These are phyloP conservation scores for Copromyces sp. DNA, from an alignment of 495 filamentous ascomycete genomes.

Conservation along the genomic window DNA sequence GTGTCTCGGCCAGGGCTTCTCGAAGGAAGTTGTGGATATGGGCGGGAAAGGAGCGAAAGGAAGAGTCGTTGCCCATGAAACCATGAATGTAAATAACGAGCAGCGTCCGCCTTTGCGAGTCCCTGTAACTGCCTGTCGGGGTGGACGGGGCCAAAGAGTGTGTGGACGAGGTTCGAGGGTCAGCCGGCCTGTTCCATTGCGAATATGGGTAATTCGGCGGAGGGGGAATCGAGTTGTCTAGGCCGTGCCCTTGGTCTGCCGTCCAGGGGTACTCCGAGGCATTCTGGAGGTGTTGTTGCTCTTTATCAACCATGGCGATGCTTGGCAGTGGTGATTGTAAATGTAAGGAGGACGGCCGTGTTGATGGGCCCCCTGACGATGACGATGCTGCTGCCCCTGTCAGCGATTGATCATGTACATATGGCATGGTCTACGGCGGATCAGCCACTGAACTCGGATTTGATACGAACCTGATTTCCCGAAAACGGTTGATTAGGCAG, in stretches of 20 bases:
- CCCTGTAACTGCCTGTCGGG: slow-evolving; percentile 12
- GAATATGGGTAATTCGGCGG: slow-evolving; percentile 5
- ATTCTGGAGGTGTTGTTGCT: neutral
- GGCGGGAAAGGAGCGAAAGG: slow-evolving; percentile 77
- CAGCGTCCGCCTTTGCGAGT: slow-evolving; percentile 46
- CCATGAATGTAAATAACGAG: slow-evolving; percentile 84
- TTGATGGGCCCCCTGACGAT: neutral
- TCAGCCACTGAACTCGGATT: neutral
- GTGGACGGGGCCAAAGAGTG: slow-evolving; percentile 50
- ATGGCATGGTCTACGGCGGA: neutral
- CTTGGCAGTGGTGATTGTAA: neutral
- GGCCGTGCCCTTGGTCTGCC: neutral
- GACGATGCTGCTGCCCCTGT: neutral
- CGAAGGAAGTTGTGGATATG: slow-evolving; percentile 75
- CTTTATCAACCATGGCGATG: neutral
- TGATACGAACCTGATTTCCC: neutral
- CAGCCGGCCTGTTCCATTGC: slow-evolving; percentile 14
- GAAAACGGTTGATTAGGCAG: neutral
- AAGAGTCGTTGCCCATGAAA: slow-evolving; percentile 84
- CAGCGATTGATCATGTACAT: neutral
- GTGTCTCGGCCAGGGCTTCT: slow-evolving; percentile 54
- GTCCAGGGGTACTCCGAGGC: neutral
- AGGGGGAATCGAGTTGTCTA: neutral
- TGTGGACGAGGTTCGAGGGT: slow-evolving; percentile 53
- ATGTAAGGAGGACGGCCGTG: neutral